phyloP scores from a whole-genome alignment of 345 rosid species.

The Eucalyptus rudis region DNA sequence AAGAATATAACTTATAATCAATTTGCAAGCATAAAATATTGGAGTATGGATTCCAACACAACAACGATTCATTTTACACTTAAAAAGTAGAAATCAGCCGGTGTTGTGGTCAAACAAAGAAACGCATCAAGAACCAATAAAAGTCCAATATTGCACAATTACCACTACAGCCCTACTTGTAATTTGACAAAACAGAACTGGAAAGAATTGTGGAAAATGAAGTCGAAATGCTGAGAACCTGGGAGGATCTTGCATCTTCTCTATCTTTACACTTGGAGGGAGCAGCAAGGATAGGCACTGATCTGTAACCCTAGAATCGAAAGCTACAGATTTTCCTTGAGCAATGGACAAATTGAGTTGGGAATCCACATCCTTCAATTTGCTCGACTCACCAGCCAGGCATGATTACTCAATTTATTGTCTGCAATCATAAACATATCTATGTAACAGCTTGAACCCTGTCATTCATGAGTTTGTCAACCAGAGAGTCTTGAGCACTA shows the following conservation, averaged over 20 bases:
- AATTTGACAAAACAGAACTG: neutral
- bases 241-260: neutral
- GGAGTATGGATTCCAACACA: neutral
- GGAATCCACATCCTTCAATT: neutral
- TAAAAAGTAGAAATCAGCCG: neutral
- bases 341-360: neutral
- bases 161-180: neutral
- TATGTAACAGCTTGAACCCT: neutral
- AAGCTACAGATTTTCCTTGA: neutral
- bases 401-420: neutral
- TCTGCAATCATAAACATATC: neutral
- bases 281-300: neutral
- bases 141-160: neutral
- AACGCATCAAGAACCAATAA: neutral
- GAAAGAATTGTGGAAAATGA: neutral
- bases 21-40: neutral
- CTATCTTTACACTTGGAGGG: neutral
- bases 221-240: neutral
- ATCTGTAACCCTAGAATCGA: neutral
- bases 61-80: neutral
- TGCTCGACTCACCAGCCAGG: neutral
- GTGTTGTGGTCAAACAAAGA: neutral
- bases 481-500: neutral
- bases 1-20: neutral
- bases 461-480: neutral